These are phyloP conservation scores for Mortierella sp. DNA, from an alignment of 371 early-diverging fungal genomes.

Conservation along the genomic window DNA sequence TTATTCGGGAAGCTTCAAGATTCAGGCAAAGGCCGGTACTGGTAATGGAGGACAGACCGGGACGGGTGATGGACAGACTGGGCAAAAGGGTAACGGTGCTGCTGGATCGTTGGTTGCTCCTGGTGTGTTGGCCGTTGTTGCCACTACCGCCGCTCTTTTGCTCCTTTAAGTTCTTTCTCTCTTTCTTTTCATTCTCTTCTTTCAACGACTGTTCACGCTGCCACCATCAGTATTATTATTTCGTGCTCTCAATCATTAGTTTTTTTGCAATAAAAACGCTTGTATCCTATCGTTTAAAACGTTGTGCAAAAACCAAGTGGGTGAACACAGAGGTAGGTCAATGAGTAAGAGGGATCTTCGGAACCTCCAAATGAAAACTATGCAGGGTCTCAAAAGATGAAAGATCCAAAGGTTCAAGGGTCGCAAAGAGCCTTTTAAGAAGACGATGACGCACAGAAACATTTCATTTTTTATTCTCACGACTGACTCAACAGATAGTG, in stretches of 20 bases:
- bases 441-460: background rate
- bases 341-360: background rate
- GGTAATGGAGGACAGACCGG: background rate
- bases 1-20: constrained; percentile 46
- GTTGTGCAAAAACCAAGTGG: background rate
- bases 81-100: background rate
- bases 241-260: no score
- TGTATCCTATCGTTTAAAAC: background rate
- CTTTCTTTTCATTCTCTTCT: background rate
- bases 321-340: no score
- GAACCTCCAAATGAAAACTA: background rate
- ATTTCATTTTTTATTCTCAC: background rate
- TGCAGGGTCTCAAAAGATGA: no score
- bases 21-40: constrained; percentile 7
- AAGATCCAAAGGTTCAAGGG: no score
- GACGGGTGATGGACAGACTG: background rate
- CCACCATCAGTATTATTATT: background rate
- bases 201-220: background rate
- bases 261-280: background rate
- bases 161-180: constrained; percentile 17
- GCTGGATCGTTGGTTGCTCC: constrained; percentile 14
- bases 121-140: constrained; percentile 21
- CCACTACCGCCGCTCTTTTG: constrained; percentile 23
- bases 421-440: no score
- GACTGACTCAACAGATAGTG: constrained; percentile 30